Evolutionary conservation across 768 basidiomycete genomes (phyloP), one percentile per base, ranked within the genome.

Genomic region (Mycena amicta): DNA sequence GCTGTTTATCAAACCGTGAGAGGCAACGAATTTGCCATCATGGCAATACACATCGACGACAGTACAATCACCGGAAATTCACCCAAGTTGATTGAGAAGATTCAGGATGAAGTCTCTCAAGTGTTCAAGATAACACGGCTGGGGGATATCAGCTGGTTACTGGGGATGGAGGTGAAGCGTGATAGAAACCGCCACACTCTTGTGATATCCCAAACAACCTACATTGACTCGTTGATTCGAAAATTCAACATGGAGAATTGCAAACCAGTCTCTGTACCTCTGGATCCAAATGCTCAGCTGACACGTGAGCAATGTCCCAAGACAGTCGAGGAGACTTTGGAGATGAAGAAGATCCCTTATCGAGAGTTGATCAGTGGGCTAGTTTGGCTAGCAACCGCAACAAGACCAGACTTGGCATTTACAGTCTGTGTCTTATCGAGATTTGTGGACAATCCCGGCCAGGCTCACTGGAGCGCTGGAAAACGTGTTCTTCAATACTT

Each of bases 31-130:
- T 3, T 53, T 31, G 30, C 39, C 3, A 29, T 67, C 55, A 49
- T 55, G n/a, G 54, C 54, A 5, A 49, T 74, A 0, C 70, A 68
- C 55, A 69, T 78, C 1, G 72, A 79, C 55, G 72, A 78, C 61
- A 67, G 72, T 45, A 56, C 70, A 0, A 61, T 72, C 3, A 52
- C 72, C 22, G 64, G 68, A 2, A 53, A 22, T 13, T 55, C 65
- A 4, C 25, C 56, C 8, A 20, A 31, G 2, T 25, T 13, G 4
- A 66, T 66, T 45, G 52, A 65, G 25, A 22, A 13, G 6, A 22
- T 69, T 37, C 58, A 69, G 53, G 20, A 40, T 15, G 56, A 72
- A 47, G 57, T 77, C 5, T 57, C 53, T 13, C 31, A 26, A 1
- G 52, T 66, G 25, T 72, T 71, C 39, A 61, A 77, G 8, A 67